phyloP scores from a whole-genome alignment of 2,329 filamentous ascomycete species.

The Trichoderma lentiforme region DNA sequence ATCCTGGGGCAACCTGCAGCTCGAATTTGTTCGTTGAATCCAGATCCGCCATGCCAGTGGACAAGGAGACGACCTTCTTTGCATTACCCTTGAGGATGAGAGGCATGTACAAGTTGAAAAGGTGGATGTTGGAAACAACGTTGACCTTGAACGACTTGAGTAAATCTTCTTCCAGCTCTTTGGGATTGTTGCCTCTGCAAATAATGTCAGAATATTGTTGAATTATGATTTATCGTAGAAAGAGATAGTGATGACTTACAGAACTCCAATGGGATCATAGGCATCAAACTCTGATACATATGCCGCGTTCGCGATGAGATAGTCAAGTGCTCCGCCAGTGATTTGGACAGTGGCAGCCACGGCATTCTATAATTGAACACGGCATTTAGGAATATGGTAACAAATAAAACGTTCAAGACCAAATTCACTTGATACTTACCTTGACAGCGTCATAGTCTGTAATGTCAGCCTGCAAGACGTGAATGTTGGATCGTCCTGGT shows the following conservation, averaged over 20 bases:
- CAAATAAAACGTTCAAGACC: not conserved
- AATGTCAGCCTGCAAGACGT: not conserved
- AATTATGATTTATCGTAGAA: rapidly evolving
- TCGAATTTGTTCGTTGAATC: not conserved
- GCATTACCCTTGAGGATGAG: not conserved
- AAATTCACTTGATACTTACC: not conserved
- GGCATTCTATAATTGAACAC: not conserved
- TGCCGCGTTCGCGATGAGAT: not conserved
- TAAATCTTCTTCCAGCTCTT: not conserved
- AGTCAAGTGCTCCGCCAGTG: not conserved
- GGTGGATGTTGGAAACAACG: not conserved
- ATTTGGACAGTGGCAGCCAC: not conserved
- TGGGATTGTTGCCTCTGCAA: not conserved
- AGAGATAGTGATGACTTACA: not conserved
- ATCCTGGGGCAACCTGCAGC: not conserved
- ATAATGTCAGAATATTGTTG: too few relatives aligned
- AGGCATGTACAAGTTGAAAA: not conserved
- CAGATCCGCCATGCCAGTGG: not conserved
- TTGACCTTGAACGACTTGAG: conserved; percentile 4
- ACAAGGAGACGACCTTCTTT: not conserved
- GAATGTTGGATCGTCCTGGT: not conserved
- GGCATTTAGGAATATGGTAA: not conserved
- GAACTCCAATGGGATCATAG: not conserved
- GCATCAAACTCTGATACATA: not conserved
- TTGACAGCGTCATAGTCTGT: not conserved